Evolutionary conservation across 2,329 filamentous ascomycete species (phyloP).

Genomic region (Colletotrichum gloeosporioides): DNA sequence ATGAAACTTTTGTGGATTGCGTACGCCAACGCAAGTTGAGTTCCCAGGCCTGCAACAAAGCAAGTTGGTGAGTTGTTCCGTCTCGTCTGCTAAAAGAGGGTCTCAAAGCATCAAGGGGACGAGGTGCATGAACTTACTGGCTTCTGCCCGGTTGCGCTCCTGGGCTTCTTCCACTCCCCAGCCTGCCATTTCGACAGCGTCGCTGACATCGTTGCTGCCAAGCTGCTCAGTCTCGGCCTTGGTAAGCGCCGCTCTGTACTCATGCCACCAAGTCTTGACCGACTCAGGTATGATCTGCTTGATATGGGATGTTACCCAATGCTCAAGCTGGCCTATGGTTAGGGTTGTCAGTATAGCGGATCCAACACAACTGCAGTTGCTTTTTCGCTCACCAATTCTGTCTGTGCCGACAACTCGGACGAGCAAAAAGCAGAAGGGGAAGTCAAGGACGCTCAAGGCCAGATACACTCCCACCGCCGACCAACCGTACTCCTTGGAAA

Average conservation of each 20-base stretch:
- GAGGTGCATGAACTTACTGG: conserved; percentile 67
- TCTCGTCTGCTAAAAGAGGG: not conserved
- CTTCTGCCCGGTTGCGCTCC: conserved; percentile 65
- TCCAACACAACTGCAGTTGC: not conserved
- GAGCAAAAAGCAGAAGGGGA: conserved; percentile 92
- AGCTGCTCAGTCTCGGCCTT: conserved; percentile 47
- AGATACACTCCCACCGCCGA: conserved; percentile 91
- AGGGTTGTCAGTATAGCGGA: not conserved
- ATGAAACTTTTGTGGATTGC: conserved; percentile 98
- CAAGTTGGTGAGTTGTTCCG: conserved; percentile 19
- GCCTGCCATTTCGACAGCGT: conserved; percentile 55
- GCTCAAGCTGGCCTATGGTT: conserved; percentile 65
- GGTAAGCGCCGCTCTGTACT: conserved; percentile 54
- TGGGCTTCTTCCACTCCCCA: conserved; percentile 71
- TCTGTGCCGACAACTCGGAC: conserved; percentile 86
- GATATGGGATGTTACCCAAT: conserved; percentile 67
- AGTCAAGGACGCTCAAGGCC: conserved; percentile 81
- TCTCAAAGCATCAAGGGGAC: not conserved
- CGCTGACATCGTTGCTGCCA: conserved; percentile 48
- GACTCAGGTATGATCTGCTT: conserved; percentile 65
- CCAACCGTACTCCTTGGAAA: conserved; percentile 95
- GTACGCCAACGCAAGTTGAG: conserved; percentile 91
- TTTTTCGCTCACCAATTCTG: conserved; percentile 68
- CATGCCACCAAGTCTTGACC: conserved; percentile 58
- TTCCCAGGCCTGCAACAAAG: conserved; percentile 61